A percentile compares a stretch with the other conserved stretches of the same genome.
phyloP scores from a whole-genome alignment of 2,329 filamentous ascomycete species.

The Calonectria ilicicola region DNA sequence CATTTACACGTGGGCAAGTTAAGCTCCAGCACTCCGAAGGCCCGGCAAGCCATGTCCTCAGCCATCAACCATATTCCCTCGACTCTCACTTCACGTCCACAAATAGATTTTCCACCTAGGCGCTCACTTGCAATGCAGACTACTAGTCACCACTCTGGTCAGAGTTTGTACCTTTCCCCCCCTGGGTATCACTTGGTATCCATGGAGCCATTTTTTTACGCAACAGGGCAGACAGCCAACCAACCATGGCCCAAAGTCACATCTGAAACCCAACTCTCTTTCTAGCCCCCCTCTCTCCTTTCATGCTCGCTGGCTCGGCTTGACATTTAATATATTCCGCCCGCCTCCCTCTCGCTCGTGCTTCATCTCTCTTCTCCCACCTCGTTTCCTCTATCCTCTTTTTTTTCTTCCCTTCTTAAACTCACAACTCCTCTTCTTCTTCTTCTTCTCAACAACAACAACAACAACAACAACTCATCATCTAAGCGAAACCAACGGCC shows the following conservation, averaged over 20 bases:
- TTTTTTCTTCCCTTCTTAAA: too few species aligned
- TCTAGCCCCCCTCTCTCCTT: background rate
- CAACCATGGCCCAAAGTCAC: constrained; percentile 15
- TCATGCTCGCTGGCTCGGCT: background rate
- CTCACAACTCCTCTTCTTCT: too few species aligned
- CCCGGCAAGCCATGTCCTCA: background rate
- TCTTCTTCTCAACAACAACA: too few species aligned
- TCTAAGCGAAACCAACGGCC: background rate
- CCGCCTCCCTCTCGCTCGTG: constrained; percentile 11
- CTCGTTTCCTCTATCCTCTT: background rate
- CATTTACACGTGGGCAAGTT: background rate
- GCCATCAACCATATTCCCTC: constrained; percentile 9
- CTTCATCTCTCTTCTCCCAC: constrained; percentile 5
- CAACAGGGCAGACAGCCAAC: background rate
- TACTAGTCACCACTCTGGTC: background rate
- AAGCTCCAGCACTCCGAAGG: background rate
- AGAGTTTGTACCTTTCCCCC: background rate
- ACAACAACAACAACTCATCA: background rate
- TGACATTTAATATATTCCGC: background rate
- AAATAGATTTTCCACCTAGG: background rate
- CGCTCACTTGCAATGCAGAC: background rate
- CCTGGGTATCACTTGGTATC: background rate
- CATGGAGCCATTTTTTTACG: constrained; percentile 5
- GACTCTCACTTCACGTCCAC: background rate
- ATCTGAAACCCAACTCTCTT: constrained; percentile 28